A percentile compares a stretch with the other conserved stretches of the same genome.
Conservation (phyloP, 805 yeast genomes). For the Yamadazyma kitorensis region DNA sequence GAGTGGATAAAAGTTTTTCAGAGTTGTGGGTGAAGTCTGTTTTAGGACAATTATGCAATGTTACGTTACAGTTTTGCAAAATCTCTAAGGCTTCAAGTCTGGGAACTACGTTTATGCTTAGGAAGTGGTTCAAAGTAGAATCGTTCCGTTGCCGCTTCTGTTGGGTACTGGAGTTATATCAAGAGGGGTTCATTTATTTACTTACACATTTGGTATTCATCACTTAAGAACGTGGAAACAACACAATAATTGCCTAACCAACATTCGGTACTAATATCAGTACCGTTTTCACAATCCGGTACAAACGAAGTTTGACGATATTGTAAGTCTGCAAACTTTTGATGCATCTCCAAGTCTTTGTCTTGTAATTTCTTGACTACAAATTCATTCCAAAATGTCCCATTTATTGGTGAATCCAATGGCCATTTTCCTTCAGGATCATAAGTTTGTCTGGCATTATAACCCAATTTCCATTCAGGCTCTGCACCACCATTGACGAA, state of each 20-base stretch:
- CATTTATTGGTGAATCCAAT: constrained; percentile 54
- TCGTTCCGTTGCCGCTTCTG: too few species aligned
- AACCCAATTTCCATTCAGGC: constrained; percentile 63
- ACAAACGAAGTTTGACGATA: constrained; percentile 54
- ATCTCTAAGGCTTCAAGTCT: too few species aligned
- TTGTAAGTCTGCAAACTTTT: constrained; percentile 45
- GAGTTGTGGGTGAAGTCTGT: too few species aligned
- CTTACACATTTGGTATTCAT: too few species aligned
- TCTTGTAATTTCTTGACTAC: constrained; percentile 7
- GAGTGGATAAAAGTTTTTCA: too few species aligned
- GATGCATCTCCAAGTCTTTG: constrained; percentile 42
- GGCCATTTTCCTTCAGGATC: constrained; percentile 57
- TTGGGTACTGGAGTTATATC: too few species aligned
- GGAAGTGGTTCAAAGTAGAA: too few species aligned
- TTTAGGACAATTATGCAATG: too few species aligned
- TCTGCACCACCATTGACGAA: constrained; percentile 50
- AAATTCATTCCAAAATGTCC: constrained; percentile 57
- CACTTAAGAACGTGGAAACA: constrained; percentile 5
- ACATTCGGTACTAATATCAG: constrained; percentile 18
- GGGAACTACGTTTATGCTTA: too few species aligned
- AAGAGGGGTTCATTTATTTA: too few species aligned
- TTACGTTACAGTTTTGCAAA: too few species aligned
- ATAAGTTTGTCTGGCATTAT: constrained; percentile 60
- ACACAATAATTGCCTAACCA: constrained; percentile 20
- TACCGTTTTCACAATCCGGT: constrained; percentile 42